Evolutionary conservation across 371 early-diverging fungal genomes (phyloP), one percentile per base, ranked within the genome.

Genomic region (Mortierella sp.): DNA sequence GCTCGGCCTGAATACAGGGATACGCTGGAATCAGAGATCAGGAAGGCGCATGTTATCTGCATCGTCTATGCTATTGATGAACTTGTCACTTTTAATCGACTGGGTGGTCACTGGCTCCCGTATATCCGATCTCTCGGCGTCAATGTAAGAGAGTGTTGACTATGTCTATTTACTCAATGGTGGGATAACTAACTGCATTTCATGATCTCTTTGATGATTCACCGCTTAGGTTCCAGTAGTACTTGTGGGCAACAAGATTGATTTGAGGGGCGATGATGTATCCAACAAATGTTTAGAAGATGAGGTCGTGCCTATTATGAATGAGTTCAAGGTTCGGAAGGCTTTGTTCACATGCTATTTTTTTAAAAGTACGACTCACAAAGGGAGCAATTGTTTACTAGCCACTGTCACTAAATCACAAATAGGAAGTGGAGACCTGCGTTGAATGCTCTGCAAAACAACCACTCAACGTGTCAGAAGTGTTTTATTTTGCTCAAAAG

Each of bases 401-500:
- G 15, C 43, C 35, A 35, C 35, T 35, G 35, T 35, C 6, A 10
- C 9, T 4, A 10, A 37, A 37, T 37, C 37, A 10, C 17, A 8
- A 26, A 23, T 77, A 94, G 93, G 98, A 98, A 85, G 96, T 99
- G n/a, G 99, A 99, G 83, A 97, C 97, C 0, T 96, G 98, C 82
- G 94, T 98, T 34, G 98, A 99, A 81, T 98, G 97, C 79, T 97
- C 97, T 2, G 95, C 98, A n/a, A 96, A 96, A 82, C 93, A 94
- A 74, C 85, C 95, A 31, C 84, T 97, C 56, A 98, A 98, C 74
- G 96, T 98, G 4, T 93, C 97, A 0, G 99, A 99, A 85, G 95
- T 98, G n/a, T 99, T 99, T 69, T 99, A 97, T 85, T 98, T 98
- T 88, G 98, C 98, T 2, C 97, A 97, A 87, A 97, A 97, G 83